These are phyloP conservation scores for Hypoxylon subgilvum DNA, from an alignment of 495 filamentous ascomycete species.

Conservation along the genomic window DNA sequence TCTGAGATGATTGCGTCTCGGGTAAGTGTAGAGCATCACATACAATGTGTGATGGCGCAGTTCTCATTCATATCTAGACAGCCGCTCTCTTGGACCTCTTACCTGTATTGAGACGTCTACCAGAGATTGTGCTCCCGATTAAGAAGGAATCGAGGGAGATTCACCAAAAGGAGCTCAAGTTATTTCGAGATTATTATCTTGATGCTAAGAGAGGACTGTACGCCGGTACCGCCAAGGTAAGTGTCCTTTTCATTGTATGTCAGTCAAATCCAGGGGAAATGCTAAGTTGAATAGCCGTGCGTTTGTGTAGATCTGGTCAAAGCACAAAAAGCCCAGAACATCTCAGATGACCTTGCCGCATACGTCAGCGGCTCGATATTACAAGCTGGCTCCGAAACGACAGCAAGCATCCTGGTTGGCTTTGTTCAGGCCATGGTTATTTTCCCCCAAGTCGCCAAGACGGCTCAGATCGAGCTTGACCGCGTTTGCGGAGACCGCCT, in stretches of 20 bases:
- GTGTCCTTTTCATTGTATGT: background rate
- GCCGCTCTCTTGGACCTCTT: background rate
- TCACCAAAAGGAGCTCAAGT: background rate
- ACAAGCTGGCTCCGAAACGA: conserved; percentile 59
- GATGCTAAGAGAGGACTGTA: background rate
- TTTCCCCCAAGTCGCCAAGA: conserved; percentile 47
- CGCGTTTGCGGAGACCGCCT: conserved; percentile 56
- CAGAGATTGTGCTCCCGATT: background rate
- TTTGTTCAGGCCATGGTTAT: conserved; percentile 59
- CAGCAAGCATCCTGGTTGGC: conserved; percentile 46
- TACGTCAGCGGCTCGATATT: conserved; percentile 48
- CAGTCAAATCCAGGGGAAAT: no score
- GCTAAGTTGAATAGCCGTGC: conserved; percentile 24
- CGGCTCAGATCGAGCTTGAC: conserved; percentile 45
- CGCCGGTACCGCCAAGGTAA: conserved; percentile 38
- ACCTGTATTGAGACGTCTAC: background rate
- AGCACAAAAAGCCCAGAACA: conserved; percentile 24
- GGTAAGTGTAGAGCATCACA: background rate
- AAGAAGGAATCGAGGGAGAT: background rate
- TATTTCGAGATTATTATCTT: background rate
- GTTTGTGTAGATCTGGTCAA: conserved; percentile 21
- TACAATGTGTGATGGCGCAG: no score
- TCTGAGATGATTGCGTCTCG: background rate
- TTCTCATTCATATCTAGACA: no score
- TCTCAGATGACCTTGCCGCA: conserved; percentile 32